Evolutionary conservation across 208 protist species (phyloP).

Genomic region (Trypanosomatidae sp.): DNA sequence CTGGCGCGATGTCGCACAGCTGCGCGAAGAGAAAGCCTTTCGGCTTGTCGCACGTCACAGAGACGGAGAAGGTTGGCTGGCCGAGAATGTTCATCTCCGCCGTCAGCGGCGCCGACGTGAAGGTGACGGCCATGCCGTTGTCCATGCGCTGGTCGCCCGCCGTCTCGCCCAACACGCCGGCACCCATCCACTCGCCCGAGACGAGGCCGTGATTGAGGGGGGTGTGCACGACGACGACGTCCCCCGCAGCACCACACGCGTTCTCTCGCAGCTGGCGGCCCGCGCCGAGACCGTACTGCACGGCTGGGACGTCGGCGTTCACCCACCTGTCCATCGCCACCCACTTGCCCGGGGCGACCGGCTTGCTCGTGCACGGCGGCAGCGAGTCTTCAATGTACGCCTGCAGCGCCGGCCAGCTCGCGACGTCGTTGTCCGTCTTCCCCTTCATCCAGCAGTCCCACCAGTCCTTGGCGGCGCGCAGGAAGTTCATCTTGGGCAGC

Average conservation of each 20-base stretch:
- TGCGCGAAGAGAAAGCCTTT: constrained; percentile 69
- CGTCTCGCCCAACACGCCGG: constrained; percentile 52
- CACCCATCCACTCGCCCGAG: constrained; percentile 65
- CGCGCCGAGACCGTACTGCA: constrained; percentile 21
- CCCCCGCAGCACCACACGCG: no score
- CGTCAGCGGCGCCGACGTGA: constrained; percentile 35
- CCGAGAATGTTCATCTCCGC: constrained; percentile 49
- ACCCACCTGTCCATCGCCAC: constrained; percentile 40
- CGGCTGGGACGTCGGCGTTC: constrained; percentile 24
- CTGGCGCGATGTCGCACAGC: constrained; percentile 52
- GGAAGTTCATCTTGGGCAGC: constrained; percentile 55
- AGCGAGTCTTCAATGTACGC: constrained; percentile 55
- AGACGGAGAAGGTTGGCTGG: constrained; percentile 43
- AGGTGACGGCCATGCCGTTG: constrained; percentile 62
- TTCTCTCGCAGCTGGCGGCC: no score
- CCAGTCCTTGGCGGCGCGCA: constrained; percentile 54
- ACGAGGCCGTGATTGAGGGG: constrained; percentile 65
- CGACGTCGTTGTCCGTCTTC: constrained; percentile 31
- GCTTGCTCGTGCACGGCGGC: constrained; percentile 45
- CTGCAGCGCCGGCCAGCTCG: constrained; percentile 39
- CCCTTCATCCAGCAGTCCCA: constrained; percentile 56
- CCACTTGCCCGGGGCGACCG: constrained; percentile 45
- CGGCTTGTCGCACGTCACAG: constrained; percentile 46
- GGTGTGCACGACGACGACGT: no score
- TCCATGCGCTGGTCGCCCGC: constrained; percentile 65